Base-by-base conservation (phyloP, 108 stramenopile genomes). In the Skeletonema marinoi region DNA sequence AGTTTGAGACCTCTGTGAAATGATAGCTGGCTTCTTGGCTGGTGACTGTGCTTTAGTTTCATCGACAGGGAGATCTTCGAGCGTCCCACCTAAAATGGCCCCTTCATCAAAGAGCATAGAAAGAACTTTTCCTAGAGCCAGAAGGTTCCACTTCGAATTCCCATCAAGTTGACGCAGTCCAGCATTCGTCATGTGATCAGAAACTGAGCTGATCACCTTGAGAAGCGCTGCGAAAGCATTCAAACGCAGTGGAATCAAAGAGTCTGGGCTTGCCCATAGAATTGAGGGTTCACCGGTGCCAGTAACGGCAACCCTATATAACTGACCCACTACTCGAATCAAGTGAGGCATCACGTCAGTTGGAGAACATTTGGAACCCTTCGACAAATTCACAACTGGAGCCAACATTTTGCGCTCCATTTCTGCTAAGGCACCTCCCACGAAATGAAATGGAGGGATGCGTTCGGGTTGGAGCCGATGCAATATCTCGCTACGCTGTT, bases 211-310 rank as follows among this genome's bases (percentile, higher is more conserved):
- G 32, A 95, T 59, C 46, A 86, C 64, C 14, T 89, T 88, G 8
- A 93, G 71, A 29, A 96, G 71, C 32, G 90, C 77, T 12, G 92
- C 92, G 71, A 96, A 96, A 11, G 93, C 85, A 70, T 96, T 90
- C 10, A 94, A 70, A 32, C 95, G 85, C 12, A 96, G 80, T 50
- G 93, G 88, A 13, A 93, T 80, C 17, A 82, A 42, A 12, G 90
- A 79, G 17, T 88, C 86, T 19, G 95, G 95, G 70, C 93, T 92
- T 42, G 95, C 89, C 92, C 91, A 96, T 42, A 80, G 71, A 13
- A 96, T 70, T 29, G 85, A 87, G 25, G 89, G 81, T 36, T 90
- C 84, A 12, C 88, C 92, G 30, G 76, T 87, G 3, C 95, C 95
- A 36, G 70, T 66, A 42, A 91, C 81, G 30, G 86, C 42, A 35